Evolutionary conservation across 768 basidiomycete genomes (phyloP), one percentile per base, ranked within the genome.

Genomic region (Candolleomyces efflorescens): DNA sequence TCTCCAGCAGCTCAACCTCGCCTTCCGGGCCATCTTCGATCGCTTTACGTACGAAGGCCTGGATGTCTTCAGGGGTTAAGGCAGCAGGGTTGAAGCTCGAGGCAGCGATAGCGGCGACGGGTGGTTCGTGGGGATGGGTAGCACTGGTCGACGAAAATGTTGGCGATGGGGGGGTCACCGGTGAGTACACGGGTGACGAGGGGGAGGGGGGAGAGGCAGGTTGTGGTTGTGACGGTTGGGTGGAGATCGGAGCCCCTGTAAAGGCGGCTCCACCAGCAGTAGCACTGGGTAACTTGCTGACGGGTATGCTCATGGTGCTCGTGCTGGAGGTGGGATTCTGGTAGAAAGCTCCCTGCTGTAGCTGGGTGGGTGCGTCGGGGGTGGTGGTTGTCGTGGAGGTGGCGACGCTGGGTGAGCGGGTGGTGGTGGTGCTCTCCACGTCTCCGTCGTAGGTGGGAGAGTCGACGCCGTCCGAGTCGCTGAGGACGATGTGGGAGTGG

Each of bases 391-490:
- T 62, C 39, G 64, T 20, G 12, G 67, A 66, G 58, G 69, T 63
- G 60, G 71, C 58, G 53, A 71, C 67, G 58, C 69, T 71, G 49
- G 82, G 82, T 7, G 75, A 71, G 32, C 82, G 78, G 22, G 80
- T 83, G 7, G 85, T 87, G 44, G 85, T 87, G 58, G 86, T 85
- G 63, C 84, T 86, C 68, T 94, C 92, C 56, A 94, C 79, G 71
- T 94, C 92, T 56, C 92, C 92, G 66, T 94, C 92, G 70, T 94
- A 93, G 0, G 91, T 93, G 7, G 91, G 92, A 0, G 89, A 91
- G 68, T 93, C 92, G 9, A 88, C 80, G 54, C 90, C 84, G 67
- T 84, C 86, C 43, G 85, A 86, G 63, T 90, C 88, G 18, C 59
- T 65, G 82, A 12, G 86, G 77, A 52, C 85, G 85, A 65, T 83